phyloP scores from a whole-genome alignment of 306 rosid genomes.

The Elaeagnus macrophylla region DNA sequence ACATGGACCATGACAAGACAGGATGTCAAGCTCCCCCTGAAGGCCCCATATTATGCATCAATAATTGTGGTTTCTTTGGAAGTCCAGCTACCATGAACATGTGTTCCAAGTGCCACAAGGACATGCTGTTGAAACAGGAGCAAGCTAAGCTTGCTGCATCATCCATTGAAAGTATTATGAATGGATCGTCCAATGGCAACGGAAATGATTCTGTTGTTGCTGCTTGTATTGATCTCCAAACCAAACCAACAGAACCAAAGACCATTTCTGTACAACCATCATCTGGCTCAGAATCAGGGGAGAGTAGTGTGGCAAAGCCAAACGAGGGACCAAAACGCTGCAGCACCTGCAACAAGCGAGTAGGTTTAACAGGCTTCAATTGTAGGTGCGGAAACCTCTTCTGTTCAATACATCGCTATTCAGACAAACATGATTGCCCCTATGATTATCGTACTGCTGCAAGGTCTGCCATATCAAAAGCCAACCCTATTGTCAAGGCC shows the following conservation, averaged over 20 bases:
- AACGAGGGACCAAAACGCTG: slow-evolving; percentile 84
- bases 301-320: slow-evolving; percentile 43
- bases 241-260: slow-evolving; percentile 39
- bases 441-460: slow-evolving; percentile 85
- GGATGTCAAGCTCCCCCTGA: slow-evolving; percentile 91
- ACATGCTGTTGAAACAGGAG: slow-evolving; percentile 67
- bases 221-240: slow-evolving; percentile 31
- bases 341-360: slow-evolving; percentile 72
- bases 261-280: slow-evolving; percentile 26
- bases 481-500: slow-evolving; percentile 86
- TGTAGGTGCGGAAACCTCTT: slow-evolving; percentile 75
- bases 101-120: slow-evolving; percentile 97
- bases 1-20: slow-evolving; percentile 83
- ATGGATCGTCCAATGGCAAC: slow-evolving; percentile 60
- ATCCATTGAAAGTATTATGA: slow-evolving; percentile 70
- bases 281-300: slow-evolving; percentile 10
- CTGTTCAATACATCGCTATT: slow-evolving; percentile 80
- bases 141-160: slow-evolving; percentile 83
- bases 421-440: slow-evolving; percentile 75
- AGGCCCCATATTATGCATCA: slow-evolving; percentile 74
- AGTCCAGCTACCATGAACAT: slow-evolving; percentile 85
- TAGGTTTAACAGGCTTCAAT: slow-evolving; percentile 83
- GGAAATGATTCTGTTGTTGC: slow-evolving; percentile 33
- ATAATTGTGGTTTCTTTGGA: slow-evolving; percentile 90
- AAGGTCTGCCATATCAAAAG: slow-evolving; percentile 68